These are phyloP conservation scores for Meredithiella fracta DNA, from an alignment of 2,329 filamentous ascomycete species.

Conservation along the genomic window DNA sequence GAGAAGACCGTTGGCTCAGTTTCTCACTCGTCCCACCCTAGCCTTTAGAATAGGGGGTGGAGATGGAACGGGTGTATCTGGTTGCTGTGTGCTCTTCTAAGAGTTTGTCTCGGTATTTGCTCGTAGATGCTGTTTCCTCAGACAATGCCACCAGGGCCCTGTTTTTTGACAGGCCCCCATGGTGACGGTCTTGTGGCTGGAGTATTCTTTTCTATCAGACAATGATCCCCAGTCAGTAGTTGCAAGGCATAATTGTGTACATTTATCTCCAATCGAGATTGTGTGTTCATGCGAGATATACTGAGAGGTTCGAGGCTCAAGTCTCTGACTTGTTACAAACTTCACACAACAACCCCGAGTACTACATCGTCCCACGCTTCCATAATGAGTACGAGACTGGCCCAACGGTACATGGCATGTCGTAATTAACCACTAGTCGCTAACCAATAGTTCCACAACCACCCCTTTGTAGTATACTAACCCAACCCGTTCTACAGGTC, in stretches of 20 bases:
- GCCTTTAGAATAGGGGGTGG: background rate
- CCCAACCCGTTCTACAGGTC: slow-evolving; percentile 40
- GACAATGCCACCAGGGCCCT: background rate
- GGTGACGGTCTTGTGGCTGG: slow-evolving; percentile 6
- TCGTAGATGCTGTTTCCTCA: background rate
- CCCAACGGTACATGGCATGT: slow-evolving; percentile 11
- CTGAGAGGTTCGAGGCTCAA: background rate
- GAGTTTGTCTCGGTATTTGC: slow-evolving; percentile 12
- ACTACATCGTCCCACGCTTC: background rate
- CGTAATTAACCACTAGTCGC: slow-evolving; percentile 17
- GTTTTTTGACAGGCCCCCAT: background rate
- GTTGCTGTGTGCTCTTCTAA: slow-evolving; percentile 11
- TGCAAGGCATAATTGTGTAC: slow-evolving; percentile 8
- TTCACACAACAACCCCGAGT: slow-evolving; percentile 6
- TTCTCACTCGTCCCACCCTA: slow-evolving; percentile 3
- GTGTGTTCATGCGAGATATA: background rate
- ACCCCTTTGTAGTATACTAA: slow-evolving; percentile 11
- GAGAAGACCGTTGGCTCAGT: slow-evolving; percentile 26
- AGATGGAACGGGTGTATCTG: slow-evolving; percentile 8
- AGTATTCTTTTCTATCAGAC: background rate
- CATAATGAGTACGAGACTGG: background rate
- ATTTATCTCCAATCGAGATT: background rate
- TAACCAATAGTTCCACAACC: slow-evolving; percentile 19
- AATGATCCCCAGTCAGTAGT: slow-evolving; percentile 12
- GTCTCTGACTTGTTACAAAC: background rate